A percentile compares a stretch with the other conserved stretches of the same genome.
phyloP scores from a whole-genome alignment of 2,329 filamentous ascomycete genomes.

The Xylariaceae sp. region DNA sequence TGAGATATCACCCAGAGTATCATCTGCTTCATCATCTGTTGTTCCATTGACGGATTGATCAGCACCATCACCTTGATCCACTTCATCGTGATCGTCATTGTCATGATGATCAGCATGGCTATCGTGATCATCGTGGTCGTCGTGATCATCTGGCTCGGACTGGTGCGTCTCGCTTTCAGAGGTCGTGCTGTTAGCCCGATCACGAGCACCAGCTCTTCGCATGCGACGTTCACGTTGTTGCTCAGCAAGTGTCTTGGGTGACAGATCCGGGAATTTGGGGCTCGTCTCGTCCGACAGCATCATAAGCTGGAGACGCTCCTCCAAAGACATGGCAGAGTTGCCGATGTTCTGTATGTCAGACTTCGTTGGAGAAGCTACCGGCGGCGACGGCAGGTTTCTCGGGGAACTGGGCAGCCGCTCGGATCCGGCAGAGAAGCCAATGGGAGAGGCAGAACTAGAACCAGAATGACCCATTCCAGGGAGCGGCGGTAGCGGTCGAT shows the following conservation, averaged over 20 bases:
- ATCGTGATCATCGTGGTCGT: neutral
- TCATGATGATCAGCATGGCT: neutral
- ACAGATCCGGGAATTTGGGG: constrained; percentile 26
- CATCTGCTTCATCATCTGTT: constrained; percentile 49
- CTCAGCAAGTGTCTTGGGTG: constrained; percentile 53
- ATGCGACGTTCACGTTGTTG: constrained; percentile 65
- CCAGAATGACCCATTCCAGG: constrained; percentile 54
- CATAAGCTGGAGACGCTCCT: constrained; percentile 83
- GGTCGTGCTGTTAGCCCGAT: constrained; percentile 40
- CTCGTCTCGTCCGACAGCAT: constrained; percentile 65
- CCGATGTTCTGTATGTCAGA: constrained; percentile 73
- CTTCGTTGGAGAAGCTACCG: constrained; percentile 58
- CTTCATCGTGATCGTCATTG: neutral
- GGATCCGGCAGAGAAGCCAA: constrained; percentile 62
- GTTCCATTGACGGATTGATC: neutral
- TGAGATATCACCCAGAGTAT: constrained; percentile 56
- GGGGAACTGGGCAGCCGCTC: constrained; percentile 65
- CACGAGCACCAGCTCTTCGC: constrained; percentile 53
- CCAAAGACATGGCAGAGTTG: constrained; percentile 71
- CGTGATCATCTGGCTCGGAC: constrained; percentile 41
- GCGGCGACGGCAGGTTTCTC: constrained; percentile 67
- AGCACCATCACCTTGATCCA: neutral
- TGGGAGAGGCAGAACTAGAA: constrained; percentile 51
- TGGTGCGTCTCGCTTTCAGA: constrained; percentile 40
- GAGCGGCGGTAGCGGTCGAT: constrained; percentile 80